Conservation (phyloP, 2,329 filamentous ascomycete species). For the Lomentospora prolificans region DNA sequence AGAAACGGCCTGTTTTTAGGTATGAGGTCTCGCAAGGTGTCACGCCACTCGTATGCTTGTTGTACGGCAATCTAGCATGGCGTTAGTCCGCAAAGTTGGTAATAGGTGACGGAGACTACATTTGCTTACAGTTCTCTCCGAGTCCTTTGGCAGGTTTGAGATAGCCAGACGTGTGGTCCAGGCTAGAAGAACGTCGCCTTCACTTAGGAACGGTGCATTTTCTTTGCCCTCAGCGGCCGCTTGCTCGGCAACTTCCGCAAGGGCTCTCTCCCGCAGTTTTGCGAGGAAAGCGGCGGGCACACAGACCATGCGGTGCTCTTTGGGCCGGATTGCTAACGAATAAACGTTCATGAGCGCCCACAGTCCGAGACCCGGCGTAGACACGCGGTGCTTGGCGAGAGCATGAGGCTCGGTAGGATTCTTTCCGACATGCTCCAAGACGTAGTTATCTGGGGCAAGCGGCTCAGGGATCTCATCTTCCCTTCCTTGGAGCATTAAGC, state of each 20-base stretch:
- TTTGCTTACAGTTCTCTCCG: constrained; percentile 18
- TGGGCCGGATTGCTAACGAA: constrained; percentile 14
- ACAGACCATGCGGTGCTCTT: constrained; percentile 25
- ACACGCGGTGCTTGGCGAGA: constrained; percentile 14
- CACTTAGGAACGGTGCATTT: constrained; percentile 21
- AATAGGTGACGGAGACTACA: constrained; percentile 17
- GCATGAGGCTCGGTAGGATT: constrained; percentile 15
- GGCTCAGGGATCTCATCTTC: constrained; percentile 21
- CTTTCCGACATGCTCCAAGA: constrained; percentile 16
- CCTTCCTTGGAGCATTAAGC: constrained; percentile 22
- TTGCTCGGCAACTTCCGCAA: constrained; percentile 16
- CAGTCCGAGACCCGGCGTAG: constrained; percentile 12
- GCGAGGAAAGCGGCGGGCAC: constrained; percentile 20
- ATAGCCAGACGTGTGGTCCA: constrained; percentile 24
- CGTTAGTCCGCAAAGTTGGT: background rate
- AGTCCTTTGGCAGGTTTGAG: constrained; percentile 14
- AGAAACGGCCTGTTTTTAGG: constrained; percentile 11
- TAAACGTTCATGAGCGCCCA: constrained; percentile 19
- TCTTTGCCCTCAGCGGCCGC: constrained; percentile 4
- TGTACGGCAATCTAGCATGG: background rate
- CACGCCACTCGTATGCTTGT: background rate
- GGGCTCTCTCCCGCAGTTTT: constrained; percentile 16
- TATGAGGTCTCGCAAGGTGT: background rate
- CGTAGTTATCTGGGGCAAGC: constrained; percentile 18
- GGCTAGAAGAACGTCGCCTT: constrained; percentile 27